These are phyloP conservation scores for Leishmania lainsoni DNA, from an alignment of 208 protist species.

Conservation along the genomic window DNA sequence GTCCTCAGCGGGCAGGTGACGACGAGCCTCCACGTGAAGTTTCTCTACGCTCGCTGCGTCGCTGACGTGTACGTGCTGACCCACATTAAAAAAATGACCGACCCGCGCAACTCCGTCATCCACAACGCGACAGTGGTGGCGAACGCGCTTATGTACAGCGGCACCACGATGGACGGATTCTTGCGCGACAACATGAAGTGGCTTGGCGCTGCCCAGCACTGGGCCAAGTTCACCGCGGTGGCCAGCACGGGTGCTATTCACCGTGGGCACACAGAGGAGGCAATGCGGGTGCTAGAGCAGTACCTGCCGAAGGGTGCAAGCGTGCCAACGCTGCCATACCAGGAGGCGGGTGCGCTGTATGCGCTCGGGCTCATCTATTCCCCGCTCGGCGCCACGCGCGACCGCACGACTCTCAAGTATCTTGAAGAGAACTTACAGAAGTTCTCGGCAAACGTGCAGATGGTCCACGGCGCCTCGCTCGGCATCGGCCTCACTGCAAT, in stretches of 20 bases:
- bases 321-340: constrained; percentile 85
- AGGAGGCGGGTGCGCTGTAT: constrained; percentile 97
- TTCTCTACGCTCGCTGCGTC: constrained; percentile 95
- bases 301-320: constrained; percentile 91
- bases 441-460: constrained; percentile 80
- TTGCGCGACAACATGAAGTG: constrained; percentile 97
- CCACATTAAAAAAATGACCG: constrained; percentile 93
- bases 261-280: constrained; percentile 93
- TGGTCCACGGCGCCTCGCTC: constrained; percentile 98
- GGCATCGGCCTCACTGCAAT: constrained; percentile 95
- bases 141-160: constrained; percentile 97
- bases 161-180: constrained; percentile 98
- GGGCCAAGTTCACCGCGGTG: constrained; percentile 97
- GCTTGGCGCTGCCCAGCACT: constrained; percentile 96
- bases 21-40: constrained; percentile 94
- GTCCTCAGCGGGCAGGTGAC: constrained; percentile 89
- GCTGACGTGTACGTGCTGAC: constrained; percentile 95
- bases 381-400: constrained; percentile 88
- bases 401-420: constrained; percentile 78
- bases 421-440: constrained; percentile 71
- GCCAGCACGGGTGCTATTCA: constrained; percentile 98
- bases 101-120: constrained; percentile 71
- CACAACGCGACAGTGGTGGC: constrained; percentile 96
- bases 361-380: constrained; percentile 98
- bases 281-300: constrained; percentile 86